These are phyloP conservation scores for Syncephalastrum contaminatum DNA, from an alignment of 371 early-diverging fungal species.

Conservation along the genomic window DNA sequence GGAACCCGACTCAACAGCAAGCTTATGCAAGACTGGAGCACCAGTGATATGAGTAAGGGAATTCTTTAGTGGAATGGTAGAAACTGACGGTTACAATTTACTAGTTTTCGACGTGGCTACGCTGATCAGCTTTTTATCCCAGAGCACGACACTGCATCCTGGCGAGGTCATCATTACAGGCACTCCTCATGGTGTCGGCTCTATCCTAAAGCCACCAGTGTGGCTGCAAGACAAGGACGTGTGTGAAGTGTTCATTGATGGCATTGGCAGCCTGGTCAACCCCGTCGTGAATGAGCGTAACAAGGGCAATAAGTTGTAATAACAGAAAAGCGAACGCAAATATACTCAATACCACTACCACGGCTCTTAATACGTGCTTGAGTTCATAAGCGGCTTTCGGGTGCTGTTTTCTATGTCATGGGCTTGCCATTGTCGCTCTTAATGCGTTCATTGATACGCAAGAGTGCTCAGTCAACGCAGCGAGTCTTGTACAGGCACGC, in stretches of 20 bases:
- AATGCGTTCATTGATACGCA: no score
- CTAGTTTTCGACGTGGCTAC: constrained; percentile 24
- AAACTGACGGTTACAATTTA: neutral
- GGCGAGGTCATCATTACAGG: constrained; percentile 65
- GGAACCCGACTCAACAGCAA: constrained; percentile 46
- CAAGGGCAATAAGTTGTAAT: constrained; percentile 7
- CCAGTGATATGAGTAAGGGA: constrained; percentile 57
- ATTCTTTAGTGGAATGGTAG: neutral
- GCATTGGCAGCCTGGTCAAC: constrained; percentile 57
- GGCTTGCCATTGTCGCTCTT: no score
- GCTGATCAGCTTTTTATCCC: constrained; percentile 49
- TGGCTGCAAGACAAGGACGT: constrained; percentile 55
- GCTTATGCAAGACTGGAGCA: constrained; percentile 52
- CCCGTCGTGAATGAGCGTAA: constrained; percentile 25
- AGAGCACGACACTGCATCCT: constrained; percentile 58
- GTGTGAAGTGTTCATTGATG: constrained; percentile 49
- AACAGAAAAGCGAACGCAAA: no score
- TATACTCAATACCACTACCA: no score
- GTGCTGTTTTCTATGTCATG: no score
- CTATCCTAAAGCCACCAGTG: constrained; percentile 47
- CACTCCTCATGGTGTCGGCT: constrained; percentile 62
- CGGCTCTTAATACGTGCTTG: no score
- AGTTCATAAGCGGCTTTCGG: no score
- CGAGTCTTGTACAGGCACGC: no score
- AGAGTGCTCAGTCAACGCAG: no score